phyloP scores from a whole-genome alignment of 1,139 yeast species.

The Diutina scorzettiae region DNA sequence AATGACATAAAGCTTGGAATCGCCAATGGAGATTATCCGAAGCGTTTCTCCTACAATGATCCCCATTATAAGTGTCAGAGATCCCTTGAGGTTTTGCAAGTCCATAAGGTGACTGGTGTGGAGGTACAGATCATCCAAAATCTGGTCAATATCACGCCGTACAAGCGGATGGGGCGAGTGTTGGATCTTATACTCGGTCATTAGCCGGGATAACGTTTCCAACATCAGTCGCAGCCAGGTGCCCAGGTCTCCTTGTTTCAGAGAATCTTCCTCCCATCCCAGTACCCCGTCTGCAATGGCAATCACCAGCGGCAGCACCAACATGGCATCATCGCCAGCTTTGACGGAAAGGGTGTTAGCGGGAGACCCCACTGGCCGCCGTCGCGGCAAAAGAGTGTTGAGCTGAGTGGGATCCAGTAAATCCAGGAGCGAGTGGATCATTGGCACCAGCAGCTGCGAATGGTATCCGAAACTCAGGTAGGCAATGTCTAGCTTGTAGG shows the following conservation, averaged over 20 bases:
- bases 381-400: slow-evolving; percentile 35
- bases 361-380: slow-evolving; percentile 44
- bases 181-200: slow-evolving; percentile 33
- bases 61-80: slow-evolving; percentile 40
- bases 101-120: slow-evolving; percentile 46
- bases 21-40: slow-evolving; percentile 45
- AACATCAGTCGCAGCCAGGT: slow-evolving; percentile 47
- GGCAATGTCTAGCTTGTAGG: slow-evolving; percentile 33
- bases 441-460: slow-evolving; percentile 25
- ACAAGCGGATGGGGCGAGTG: slow-evolving; percentile 33
- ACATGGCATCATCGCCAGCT: slow-evolving; percentile 55
- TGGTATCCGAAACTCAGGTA: slow-evolving; percentile 41
- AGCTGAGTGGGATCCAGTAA: slow-evolving; percentile 38
- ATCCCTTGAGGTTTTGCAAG: slow-evolving; percentile 35
- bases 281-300: slow-evolving; percentile 55
- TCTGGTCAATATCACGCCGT: slow-evolving; percentile 32
- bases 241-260: slow-evolving; percentile 34
- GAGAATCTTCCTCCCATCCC: slow-evolving; percentile 37
- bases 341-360: slow-evolving; percentile 40
- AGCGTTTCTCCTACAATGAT: slow-evolving; percentile 39
- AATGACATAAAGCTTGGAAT: slow-evolving; percentile 37
- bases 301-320: slow-evolving; percentile 41
- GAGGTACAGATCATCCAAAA: slow-evolving; percentile 38
- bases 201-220: slow-evolving; percentile 37
- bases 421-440: slow-evolving; percentile 39